Percentiles rank a stretch among this genome's conserved stretches.
These are phyloP conservation scores for Ochromonas danica DNA, from an alignment of 108 stramenopile species.

Conservation along the genomic window DNA sequence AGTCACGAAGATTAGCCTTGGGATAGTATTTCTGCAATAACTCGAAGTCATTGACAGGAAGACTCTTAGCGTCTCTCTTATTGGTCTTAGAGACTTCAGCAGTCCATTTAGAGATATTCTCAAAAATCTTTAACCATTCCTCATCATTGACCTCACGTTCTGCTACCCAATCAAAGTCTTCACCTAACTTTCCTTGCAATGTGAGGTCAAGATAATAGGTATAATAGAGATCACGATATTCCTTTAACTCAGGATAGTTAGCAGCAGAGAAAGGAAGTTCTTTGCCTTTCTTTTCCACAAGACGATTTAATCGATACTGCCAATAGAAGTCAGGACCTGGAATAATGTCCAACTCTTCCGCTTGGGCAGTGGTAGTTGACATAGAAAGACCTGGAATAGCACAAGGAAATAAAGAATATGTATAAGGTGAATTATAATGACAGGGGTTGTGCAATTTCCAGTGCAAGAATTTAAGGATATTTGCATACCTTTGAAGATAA, in stretches of 20 bases:
- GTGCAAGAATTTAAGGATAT: too few species aligned
- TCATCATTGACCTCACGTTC: background rate
- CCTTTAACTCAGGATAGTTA: background rate
- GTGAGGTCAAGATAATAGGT: background rate
- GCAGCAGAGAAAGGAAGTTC: background rate
- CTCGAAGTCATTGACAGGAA: background rate
- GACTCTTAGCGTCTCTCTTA: background rate
- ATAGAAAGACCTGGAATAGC: too few species aligned
- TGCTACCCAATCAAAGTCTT: background rate
- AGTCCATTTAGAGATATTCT: background rate
- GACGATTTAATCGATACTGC: background rate
- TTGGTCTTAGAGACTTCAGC: background rate
- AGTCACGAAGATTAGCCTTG: background rate
- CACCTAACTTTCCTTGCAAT: background rate
- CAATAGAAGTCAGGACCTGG: constrained; percentile 1
- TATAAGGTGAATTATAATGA: too few species aligned
- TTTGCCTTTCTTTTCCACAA: background rate
- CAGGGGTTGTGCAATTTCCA: too few species aligned
- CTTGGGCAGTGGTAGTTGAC: too few species aligned
- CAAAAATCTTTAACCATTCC: background rate
- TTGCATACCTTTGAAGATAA: too few species aligned
- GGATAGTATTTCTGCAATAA: background rate
- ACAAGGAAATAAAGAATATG: too few species aligned
- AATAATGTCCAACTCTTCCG: too few species aligned
- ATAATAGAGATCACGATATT: background rate